Base-by-base conservation (phyloP, 345 rosid genomes). In the Aethionema arabicum region DNA sequence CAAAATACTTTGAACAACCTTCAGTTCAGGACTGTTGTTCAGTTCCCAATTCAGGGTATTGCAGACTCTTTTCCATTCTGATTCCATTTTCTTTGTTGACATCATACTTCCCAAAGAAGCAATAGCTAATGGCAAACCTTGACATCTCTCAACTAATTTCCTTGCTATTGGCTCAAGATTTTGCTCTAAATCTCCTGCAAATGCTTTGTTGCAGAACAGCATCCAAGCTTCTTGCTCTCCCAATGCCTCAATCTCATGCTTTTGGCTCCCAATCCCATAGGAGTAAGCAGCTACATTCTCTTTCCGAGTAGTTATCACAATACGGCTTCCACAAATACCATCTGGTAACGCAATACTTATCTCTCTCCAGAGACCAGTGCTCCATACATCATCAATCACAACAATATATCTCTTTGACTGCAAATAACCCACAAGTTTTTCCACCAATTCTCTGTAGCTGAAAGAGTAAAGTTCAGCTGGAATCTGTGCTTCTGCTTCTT, bases 61-160 rank as follows among this genome's bases (percentile, higher is more conserved):
- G 39, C 56, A 56, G 4, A 78, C 70, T 31, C 48, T 66, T 39
- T 47, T 72, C 82, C 79, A 75, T 35, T 69, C 75, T 56, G 66
- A 39, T 42, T 65, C 54, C 11, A 59, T 49, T 43, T 8, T 66
- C 38, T 44, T 78, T 12, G 74, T 7, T 21, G 78, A 59, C 82
- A 78, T 59, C 45, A 74, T 63, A 38, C 79, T 68, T 11, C 77
- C 79, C 35, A 78, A 60, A 41, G 82, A 63, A 33, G 67, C 76
- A 42, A 77, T 74, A 61, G 76, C 81, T 29, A 77, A 61, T n/a
- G 78, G 81, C 32, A 77, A 44, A 40, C 71, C 78, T 48, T 58
- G 33, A 36, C 81, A 77, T 53, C 68, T 70, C 57, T 63, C 70
- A 4, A 66, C 16, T 40, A 77, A 32, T 32, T 59, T 66, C 40